Base-by-base conservation (phyloP, 495 filamentous ascomycete species). In the Penicillium mononematosum region DNA sequence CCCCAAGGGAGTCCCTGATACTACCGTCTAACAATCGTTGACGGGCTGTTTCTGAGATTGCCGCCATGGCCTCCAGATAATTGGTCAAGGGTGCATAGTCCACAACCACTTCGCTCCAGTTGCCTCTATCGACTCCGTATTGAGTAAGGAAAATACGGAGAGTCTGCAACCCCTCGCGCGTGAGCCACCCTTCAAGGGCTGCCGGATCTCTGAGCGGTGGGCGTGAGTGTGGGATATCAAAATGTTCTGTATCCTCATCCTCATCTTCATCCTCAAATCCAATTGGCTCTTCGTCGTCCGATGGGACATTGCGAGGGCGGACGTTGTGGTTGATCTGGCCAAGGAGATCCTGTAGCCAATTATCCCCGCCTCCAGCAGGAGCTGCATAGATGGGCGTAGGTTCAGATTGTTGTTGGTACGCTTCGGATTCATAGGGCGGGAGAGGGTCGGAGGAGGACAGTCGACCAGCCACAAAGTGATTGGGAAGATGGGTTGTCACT, bases 391-490 rank as follows among this genome's bases (percentile, higher is more conserved):
- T 65, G 9, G 74, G 73, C 0, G 68, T 63, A 34, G 73, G 74
- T 31, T 76, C 67, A 4, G 68, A 66, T 56, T 79, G 75, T 47
- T 75, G 63, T 29, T 69, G 66, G 46, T 64, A 73, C 16, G 75
- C 76, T 46, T 76, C 74, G 1, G 76, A 77, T 5, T 75, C 75
- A 45, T 75, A 73, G 0, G 76, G 76, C 24, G 76, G 76, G 14
- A 79, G 69, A 32, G 76, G 76, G 31, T 79, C 76, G 12, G 75
- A 77, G 5, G 76, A 61, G 3, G 76, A 79, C 12, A 79, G 68
- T 20, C 71, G 74, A 24, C 70, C 72, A 11, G 71, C 68, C 12
- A 75, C 70, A 58, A 76, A 79, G 17, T 67, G 71, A 32, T 56
- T 62, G 5, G 76, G 76, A 19, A 79, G 68, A 59, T 77, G 70